A percentile compares a stretch with the other conserved stretches of the same genome.
Conservation (phyloP, 805 yeast species). For the Metschnikowia similis region DNA sequence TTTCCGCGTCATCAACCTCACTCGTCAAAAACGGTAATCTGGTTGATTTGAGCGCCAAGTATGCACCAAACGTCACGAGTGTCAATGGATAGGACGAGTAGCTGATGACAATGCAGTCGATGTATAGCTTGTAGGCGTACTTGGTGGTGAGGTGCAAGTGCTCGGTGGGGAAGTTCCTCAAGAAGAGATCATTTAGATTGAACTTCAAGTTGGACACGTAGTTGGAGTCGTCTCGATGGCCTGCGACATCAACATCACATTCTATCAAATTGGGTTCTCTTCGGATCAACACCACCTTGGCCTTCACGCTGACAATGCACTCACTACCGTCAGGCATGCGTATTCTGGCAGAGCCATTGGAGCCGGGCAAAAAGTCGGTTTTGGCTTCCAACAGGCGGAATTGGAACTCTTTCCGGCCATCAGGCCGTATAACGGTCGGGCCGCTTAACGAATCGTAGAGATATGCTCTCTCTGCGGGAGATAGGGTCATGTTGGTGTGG, state of each 20-base stretch:
- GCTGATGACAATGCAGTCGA: conserved; percentile 78
- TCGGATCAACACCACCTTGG: conserved; percentile 58
- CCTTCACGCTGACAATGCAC: conserved; percentile 86
- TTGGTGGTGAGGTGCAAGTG: conserved; percentile 62
- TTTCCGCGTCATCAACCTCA: conserved; percentile 56
- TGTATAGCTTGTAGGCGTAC: conserved; percentile 70
- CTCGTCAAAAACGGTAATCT: conserved; percentile 69
- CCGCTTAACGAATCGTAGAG: conserved; percentile 65
- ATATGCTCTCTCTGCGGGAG: conserved; percentile 74
- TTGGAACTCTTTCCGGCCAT: conserved; percentile 70
- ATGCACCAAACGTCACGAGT: conserved; percentile 72
- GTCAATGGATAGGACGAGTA: conserved; percentile 79
- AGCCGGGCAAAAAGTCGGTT: conserved; percentile 74
- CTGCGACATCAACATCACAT: conserved; percentile 78
- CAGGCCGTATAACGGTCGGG: conserved; percentile 72
- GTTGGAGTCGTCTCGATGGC: conserved; percentile 74
- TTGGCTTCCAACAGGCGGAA: conserved; percentile 84
- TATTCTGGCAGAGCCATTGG: conserved; percentile 90
- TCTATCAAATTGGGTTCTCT: conserved; percentile 51
- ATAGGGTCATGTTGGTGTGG: conserved; percentile 49
- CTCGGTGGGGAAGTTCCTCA: conserved; percentile 48
- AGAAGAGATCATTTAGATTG: conserved; percentile 51
- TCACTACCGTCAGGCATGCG: conserved; percentile 88
- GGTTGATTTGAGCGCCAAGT: conserved; percentile 77
- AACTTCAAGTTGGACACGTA: conserved; percentile 61